Evolutionary conservation across 2,329 filamentous ascomycete species (phyloP).

Genomic region (Diplodia scrobiculata): DNA sequence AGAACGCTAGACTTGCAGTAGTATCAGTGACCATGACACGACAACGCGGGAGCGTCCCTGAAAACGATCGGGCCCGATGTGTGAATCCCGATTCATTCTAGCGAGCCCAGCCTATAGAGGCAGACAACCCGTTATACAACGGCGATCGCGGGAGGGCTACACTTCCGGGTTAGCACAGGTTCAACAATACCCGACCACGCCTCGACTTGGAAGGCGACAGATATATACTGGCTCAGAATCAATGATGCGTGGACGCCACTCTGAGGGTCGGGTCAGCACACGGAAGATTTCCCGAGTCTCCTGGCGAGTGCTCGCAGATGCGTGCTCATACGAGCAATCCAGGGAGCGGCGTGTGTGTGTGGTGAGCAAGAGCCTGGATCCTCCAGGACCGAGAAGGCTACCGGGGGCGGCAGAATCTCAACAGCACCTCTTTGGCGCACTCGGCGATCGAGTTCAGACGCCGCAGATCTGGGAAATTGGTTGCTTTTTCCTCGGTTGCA

Average conservation of each 20-base stretch:
- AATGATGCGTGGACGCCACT: slow-evolving; percentile 4
- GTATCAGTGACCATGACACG: slow-evolving; percentile 4
- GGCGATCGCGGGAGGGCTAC: slow-evolving; percentile 16
- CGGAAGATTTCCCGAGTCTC: slow-evolving; percentile 16
- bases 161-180: slow-evolving; percentile 7
- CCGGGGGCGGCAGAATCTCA: neutral
- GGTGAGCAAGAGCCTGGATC: slow-evolving; percentile 1
- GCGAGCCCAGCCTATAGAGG: slow-evolving; percentile 16
- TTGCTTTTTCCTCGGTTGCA: slow-evolving; percentile 15
- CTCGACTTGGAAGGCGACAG: slow-evolving; percentile 11
- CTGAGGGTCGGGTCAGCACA: neutral
- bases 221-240: neutral
- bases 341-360: neutral
- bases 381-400: neutral
- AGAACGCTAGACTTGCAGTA: neutral
- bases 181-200: slow-evolving; percentile 14
- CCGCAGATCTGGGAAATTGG: slow-evolving; percentile 17
- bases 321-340: neutral
- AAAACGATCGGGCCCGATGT: neutral
- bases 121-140: slow-evolving; percentile 9
- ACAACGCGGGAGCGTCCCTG: slow-evolving; percentile 16
- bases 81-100: slow-evolving; percentile 15
- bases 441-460: neutral
- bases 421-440: neutral
- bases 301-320: neutral